Evolutionary conservation across 805 yeast genomes (phyloP).

Genomic region (Candida nonsorbophila): DNA sequence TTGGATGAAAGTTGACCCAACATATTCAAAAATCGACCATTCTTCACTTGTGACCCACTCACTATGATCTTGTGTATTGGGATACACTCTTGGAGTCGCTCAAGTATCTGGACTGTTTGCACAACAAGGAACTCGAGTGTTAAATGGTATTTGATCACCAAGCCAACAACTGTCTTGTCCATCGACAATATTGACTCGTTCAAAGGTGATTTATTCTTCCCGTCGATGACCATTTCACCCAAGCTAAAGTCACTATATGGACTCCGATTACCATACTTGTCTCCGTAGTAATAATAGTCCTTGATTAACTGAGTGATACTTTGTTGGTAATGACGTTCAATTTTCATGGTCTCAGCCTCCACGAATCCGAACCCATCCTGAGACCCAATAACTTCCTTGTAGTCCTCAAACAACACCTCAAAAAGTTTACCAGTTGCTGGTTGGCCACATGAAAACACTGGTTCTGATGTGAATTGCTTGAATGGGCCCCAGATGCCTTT

Average conservation of each 20-base stretch:
- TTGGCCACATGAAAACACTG: conserved; percentile 50
- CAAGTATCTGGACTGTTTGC: conserved; percentile 39
- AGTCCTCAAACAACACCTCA: conserved; percentile 40
- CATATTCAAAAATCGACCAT: conserved; percentile 29
- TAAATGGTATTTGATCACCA: conserved; percentile 40
- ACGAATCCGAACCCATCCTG: conserved; percentile 8
- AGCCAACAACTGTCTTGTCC: conserved; percentile 23
- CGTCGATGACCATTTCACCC: conserved; percentile 48
- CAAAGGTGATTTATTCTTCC: conserved; percentile 16
- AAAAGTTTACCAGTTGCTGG: conserved; percentile 54
- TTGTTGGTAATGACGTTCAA: conserved; percentile 12
- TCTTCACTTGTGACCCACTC: conserved; percentile 52
- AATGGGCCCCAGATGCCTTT: conserved; percentile 64
- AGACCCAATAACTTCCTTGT: conserved; percentile 2
- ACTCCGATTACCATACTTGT: conserved; percentile 53
- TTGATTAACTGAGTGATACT: conserved; percentile 20
- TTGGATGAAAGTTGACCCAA: conserved; percentile 1
- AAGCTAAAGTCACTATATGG: conserved; percentile 47
- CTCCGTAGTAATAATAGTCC: conserved; percentile 47
- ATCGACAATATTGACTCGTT: conserved; percentile 12
- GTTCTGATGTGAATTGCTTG: conserved; percentile 1
- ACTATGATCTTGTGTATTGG: conserved; percentile 29
- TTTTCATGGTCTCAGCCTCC: conserved; percentile 14
- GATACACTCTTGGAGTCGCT: conserved; percentile 15
- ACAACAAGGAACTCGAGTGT: conserved; percentile 48